Conservation (phyloP, 1,139 yeast genomes). For the Yamadazyma buinensis region DNA sequence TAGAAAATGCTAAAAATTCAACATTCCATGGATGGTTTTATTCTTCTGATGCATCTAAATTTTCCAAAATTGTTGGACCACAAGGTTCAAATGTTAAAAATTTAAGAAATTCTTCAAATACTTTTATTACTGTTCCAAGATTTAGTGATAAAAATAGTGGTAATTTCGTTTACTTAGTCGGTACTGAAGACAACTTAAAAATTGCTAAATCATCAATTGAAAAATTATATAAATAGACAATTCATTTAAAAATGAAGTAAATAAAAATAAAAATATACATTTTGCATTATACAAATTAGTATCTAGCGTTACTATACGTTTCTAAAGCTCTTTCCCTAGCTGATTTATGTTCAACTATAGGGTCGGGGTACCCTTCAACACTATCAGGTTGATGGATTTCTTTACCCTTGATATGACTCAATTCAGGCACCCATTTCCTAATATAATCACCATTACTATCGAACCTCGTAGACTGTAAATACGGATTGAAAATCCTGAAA, state of each 20-base stretch:
- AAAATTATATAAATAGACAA: slow-evolving; percentile 5
- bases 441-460: slow-evolving; percentile 47
- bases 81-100: slow-evolving; percentile 66
- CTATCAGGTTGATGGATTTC: slow-evolving; percentile 35
- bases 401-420: slow-evolving; percentile 27
- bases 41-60: slow-evolving; percentile 29
- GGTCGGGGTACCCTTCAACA: slow-evolving; percentile 37
- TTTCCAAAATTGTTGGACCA: slow-evolving; percentile 69
- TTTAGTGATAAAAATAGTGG: slow-evolving; percentile 38
- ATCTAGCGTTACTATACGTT: slow-evolving; percentile 31
- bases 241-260: slow-evolving; percentile 1
- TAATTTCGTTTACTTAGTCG: slow-evolving; percentile 28
- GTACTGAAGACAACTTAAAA: slow-evolving; percentile 28
- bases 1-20: slow-evolving; percentile 33
- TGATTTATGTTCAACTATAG: slow-evolving; percentile 36
- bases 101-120: slow-evolving; percentile 56
- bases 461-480: slow-evolving; percentile 45
- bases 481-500: slow-evolving; percentile 53
- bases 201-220: slow-evolving; percentile 27
- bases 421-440: slow-evolving; percentile 49
- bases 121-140: slow-evolving; percentile 65
- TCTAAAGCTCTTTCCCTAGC: slow-evolving; percentile 37
- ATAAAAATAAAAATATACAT: not conserved
- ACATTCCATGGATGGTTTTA: slow-evolving; percentile 37
- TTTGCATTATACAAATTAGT: slow-evolving; percentile 7